phyloP scores from a whole-genome alignment of 2,329 filamentous ascomycete genomes.

The Nothophaeocryptopus gaeumannii region DNA sequence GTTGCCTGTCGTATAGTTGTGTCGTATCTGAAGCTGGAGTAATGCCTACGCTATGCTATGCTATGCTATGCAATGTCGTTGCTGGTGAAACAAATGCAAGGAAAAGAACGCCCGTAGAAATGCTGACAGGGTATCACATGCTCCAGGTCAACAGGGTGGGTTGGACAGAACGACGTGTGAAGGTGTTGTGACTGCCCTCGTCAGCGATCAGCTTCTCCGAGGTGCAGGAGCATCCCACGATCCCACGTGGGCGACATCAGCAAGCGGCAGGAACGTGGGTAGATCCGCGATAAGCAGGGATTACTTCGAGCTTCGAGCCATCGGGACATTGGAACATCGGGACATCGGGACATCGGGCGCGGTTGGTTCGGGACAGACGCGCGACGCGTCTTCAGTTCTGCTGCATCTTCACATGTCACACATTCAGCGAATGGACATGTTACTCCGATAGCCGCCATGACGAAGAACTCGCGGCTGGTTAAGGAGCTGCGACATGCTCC shows the following conservation, averaged over 20 bases:
- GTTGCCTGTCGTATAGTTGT: slow-evolving; percentile 1
- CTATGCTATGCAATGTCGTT: background rate
- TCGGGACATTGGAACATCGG: too few species aligned
- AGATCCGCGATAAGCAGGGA: too few species aligned
- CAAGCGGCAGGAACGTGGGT: too few species aligned
- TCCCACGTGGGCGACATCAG: too few species aligned
- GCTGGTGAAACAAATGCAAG: background rate
- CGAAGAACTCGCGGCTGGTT: slow-evolving; percentile 8
- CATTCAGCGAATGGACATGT: too few species aligned
- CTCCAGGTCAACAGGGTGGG: background rate
- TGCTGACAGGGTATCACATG: slow-evolving; percentile 13
- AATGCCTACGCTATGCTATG: background rate
- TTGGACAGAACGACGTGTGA: too few species aligned
- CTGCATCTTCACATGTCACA: too few species aligned
- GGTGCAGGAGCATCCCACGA: slow-evolving; percentile 2
- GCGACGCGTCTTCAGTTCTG: too few species aligned
- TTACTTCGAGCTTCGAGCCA: too few species aligned
- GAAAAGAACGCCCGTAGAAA: background rate
- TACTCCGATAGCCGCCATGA: background rate
- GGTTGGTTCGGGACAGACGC: too few species aligned
- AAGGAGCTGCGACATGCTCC: slow-evolving; percentile 13
- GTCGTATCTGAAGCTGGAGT: background rate
- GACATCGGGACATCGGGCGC: too few species aligned
- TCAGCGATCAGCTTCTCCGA: background rate
- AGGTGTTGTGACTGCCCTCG: too few species aligned